phyloP scores from a whole-genome alignment of 2,329 filamentous ascomycete genomes.

The Thelonectria discophora region DNA sequence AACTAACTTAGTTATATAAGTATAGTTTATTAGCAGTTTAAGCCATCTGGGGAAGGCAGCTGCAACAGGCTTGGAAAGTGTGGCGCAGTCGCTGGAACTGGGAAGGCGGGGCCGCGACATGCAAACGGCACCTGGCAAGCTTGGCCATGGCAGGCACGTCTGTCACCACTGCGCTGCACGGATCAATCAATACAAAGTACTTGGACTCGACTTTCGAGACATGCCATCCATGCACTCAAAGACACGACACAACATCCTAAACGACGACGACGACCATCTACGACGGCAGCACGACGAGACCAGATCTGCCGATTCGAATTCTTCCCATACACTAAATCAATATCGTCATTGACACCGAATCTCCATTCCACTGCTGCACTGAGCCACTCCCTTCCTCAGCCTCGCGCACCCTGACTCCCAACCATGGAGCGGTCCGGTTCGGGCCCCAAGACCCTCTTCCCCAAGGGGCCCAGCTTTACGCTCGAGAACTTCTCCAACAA shows the following conservation, averaged over 20 bases:
- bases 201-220: slow-evolving; percentile 29
- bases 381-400: slow-evolving; percentile 40
- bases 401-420: slow-evolving; percentile 32
- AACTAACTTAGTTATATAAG: no score
- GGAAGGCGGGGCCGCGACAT: slow-evolving; percentile 20
- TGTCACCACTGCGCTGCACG: neutral
- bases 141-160: slow-evolving; percentile 26
- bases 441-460: slow-evolving; percentile 74
- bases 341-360: neutral
- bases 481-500: slow-evolving; percentile 88
- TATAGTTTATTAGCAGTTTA: no score
- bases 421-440: slow-evolving; percentile 56
- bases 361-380: slow-evolving; percentile 40
- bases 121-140: slow-evolving; percentile 12
- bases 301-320: slow-evolving; percentile 1
- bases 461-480: slow-evolving; percentile 82
- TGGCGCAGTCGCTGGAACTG: slow-evolving; percentile 35
- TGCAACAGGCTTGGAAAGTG: slow-evolving; percentile 27
- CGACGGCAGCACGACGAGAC: slow-evolving; percentile 13
- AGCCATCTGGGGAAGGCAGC: slow-evolving; percentile 20
- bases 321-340: slow-evolving; percentile 5
- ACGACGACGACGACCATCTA: slow-evolving; percentile 23
- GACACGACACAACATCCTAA: slow-evolving; percentile 28
- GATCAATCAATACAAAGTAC: slow-evolving; percentile 3
- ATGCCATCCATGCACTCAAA: slow-evolving; percentile 31